Conservation (phyloP, 164 flowering plant species). For the Paratinospora sagittata region DNA sequence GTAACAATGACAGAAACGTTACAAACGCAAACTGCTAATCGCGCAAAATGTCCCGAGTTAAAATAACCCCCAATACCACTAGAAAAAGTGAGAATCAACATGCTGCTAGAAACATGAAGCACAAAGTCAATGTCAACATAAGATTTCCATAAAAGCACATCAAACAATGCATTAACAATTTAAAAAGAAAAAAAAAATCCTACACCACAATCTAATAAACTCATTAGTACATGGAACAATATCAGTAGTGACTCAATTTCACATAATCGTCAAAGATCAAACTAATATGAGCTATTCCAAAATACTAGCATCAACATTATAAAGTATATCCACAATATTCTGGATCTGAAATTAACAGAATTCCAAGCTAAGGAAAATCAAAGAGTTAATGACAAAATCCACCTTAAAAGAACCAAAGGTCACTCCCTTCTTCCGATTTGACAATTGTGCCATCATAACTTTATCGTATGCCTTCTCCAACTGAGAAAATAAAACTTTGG, state of each 20-base stretch:
- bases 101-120: not conserved
- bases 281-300: not conserved
- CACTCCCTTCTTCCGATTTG: conserved; percentile 76
- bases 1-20: not conserved
- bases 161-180: not conserved
- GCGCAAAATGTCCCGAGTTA: not conserved
- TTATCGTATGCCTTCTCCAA: conserved; percentile 92
- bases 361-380: not conserved
- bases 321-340: not conserved
- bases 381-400: conserved; percentile 4
- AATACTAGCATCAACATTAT: not conserved
- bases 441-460: conserved; percentile 80
- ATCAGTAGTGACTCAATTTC: not conserved
- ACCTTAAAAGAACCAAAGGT: conserved; percentile 87
- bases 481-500: conserved; percentile 31
- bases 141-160: not conserved
- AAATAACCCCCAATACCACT: not conserved
- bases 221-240: not conserved
- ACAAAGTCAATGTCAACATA: not conserved
- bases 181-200: not conserved
- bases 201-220: not conserved
- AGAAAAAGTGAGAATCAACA: no score
- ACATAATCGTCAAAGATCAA: not conserved
- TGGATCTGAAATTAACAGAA: not conserved
- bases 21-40: not conserved